Evolutionary conservation across 2,329 filamentous ascomycete species (phyloP).

Genomic region (Fusarium miscanthi): DNA sequence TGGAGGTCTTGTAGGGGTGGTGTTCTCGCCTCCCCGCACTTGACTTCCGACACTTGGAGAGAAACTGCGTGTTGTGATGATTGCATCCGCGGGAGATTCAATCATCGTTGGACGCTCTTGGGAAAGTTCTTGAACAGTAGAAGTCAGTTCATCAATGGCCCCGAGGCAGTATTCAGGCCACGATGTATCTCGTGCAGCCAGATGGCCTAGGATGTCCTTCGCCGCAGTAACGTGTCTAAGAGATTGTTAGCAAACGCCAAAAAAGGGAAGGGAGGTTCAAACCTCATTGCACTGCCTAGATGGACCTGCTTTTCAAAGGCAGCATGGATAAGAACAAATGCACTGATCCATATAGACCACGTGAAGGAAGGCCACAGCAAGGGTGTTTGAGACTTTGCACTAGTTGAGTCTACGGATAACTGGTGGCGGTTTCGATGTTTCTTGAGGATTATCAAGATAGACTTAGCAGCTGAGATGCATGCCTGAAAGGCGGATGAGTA

Average conservation of each 20-base stretch:
- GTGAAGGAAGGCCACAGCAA: slow-evolving; percentile 64
- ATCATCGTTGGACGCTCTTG: slow-evolving; percentile 9
- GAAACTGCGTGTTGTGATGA: slow-evolving; percentile 11
- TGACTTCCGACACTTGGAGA: not conserved
- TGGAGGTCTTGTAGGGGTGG: slow-evolving; percentile 3
- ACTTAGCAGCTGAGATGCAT: slow-evolving; percentile 62
- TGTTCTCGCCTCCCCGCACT: not conserved
- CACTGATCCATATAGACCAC: slow-evolving; percentile 65
- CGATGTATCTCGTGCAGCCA: slow-evolving; percentile 47
- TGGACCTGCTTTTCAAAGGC: slow-evolving; percentile 59
- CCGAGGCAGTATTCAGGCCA: slow-evolving; percentile 51
- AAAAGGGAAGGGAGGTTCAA: not conserved
- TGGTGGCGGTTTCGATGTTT: slow-evolving; percentile 35
- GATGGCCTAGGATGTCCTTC: slow-evolving; percentile 44
- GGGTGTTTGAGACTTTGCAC: slow-evolving; percentile 37
- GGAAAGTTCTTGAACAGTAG: slow-evolving; percentile 44
- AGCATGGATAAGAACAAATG: slow-evolving; percentile 62
- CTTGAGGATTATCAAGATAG: slow-evolving; percentile 57
- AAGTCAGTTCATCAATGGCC: slow-evolving; percentile 49
- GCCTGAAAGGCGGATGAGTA: slow-evolving; percentile 62
- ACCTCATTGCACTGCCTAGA: slow-evolving; percentile 53
- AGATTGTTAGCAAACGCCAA: not conserved
- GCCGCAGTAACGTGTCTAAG: slow-evolving; percentile 46
- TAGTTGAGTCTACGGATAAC: slow-evolving; percentile 11
- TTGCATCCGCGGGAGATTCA: slow-evolving; percentile 26